These are phyloP conservation scores for Tricholoma hemisulphureum DNA, from an alignment of 768 basidiomycete species.

Conservation along the genomic window DNA sequence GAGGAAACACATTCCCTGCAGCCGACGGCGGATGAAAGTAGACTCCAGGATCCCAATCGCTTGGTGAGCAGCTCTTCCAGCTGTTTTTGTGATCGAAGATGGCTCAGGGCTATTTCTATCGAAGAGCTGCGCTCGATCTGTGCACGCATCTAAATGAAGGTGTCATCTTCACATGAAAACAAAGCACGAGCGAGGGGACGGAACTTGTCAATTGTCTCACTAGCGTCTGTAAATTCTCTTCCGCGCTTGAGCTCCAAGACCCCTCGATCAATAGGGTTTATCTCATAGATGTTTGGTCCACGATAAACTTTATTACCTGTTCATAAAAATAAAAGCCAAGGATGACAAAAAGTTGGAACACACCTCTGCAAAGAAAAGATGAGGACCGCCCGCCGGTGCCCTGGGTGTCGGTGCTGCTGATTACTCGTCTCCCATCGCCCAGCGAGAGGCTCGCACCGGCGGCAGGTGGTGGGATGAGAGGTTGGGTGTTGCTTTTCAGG, in stretches of 20 bases:
- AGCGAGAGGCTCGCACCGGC: no score
- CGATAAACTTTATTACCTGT: constrained; percentile 82
- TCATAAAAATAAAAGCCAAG: neutral
- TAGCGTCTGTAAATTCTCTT: constrained; percentile 65
- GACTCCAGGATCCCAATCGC: constrained; percentile 66
- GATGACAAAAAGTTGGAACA: constrained; percentile 18
- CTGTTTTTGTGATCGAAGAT: constrained; percentile 79
- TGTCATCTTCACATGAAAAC: neutral
- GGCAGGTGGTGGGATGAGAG: no score
- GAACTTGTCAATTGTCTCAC: constrained; percentile 70
- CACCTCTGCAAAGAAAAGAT: constrained; percentile 70
- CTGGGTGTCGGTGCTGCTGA: no score
- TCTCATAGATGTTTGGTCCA: constrained; percentile 36
- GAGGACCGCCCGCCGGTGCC: no score
- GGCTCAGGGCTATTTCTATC: constrained; percentile 69
- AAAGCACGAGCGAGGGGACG: constrained; percentile 15
- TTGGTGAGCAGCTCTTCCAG: constrained; percentile 76
- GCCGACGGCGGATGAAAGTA: constrained; percentile 76
- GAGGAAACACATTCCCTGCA: constrained; percentile 59
- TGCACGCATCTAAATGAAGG: constrained; percentile 52
- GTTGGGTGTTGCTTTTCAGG: no score
- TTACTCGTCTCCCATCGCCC: no score
- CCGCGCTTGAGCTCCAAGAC: constrained; percentile 78
- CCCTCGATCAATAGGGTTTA: constrained; percentile 80
- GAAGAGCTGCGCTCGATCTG: constrained; percentile 65